Evolutionary conservation across 2,329 filamentous ascomycete species (phyloP), one percentile per base, ranked within the genome.

Genomic region (Diaporthe velutina): DNA sequence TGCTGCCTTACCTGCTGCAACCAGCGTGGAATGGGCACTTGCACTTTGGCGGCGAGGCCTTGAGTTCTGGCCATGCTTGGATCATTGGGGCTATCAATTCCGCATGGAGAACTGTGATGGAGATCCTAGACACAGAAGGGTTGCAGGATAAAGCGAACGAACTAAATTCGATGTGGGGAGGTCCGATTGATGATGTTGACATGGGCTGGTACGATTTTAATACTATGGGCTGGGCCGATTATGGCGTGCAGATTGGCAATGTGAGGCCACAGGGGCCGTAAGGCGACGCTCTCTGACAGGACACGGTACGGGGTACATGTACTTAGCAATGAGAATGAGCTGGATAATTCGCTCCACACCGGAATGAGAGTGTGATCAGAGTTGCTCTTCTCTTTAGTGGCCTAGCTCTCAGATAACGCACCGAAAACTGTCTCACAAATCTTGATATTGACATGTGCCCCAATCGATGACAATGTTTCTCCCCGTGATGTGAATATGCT

Each of bases 31-130:
- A 77, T n/a, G 78, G 79, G 0, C 77, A 76, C 33, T 70, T 80
- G 75, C 79, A 80, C 45, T 79, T 79, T n/a, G 78, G 76, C 13
- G 79, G 79, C 13, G 79, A 80, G 72, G 79, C 79, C 17, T 71
- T 80, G n/a, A 80, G 79, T 61, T 77, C 78, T 0, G 79, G 78
- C 1, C 79, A 80, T 52, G 77, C 77, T 2, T 80, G 79, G 79
- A 79, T 80, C 50, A 78, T 79, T 28, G 79, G 79, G 4, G 79
- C 79, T 40, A 74, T 79, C n/a, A 79, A 80, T 58, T 78, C 77
- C 30, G 79, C 79, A 1, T 80, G 76, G 72, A 75, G 78, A 58
- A 75, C 74, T 15, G 79, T 80, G 40, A 72, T 67, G 45, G 78
- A 78, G 70, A 75, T 79, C 0, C 66, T 79, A 12, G 66, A 68